Percentiles rank a stretch among this genome's conserved stretches.
These are phyloP conservation scores for Fusarium sp. DNA, from an alignment of 2,329 filamentous ascomycete genomes.

Conservation along the genomic window DNA sequence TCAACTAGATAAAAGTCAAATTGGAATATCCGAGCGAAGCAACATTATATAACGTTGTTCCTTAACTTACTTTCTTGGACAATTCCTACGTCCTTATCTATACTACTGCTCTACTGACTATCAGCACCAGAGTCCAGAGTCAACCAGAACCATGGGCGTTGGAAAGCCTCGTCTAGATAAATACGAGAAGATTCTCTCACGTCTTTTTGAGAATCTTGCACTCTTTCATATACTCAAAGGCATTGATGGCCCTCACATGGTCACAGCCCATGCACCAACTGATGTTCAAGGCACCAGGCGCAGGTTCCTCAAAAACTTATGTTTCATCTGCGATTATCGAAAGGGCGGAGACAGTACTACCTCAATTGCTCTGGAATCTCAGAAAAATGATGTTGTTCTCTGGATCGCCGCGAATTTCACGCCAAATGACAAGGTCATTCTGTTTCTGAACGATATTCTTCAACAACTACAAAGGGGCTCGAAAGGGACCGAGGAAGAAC, in stretches of 20 bases:
- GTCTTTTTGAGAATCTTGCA: conserved; percentile 40
- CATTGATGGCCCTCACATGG: conserved; percentile 23
- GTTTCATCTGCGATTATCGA: conserved; percentile 59
- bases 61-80: too few relatives aligned
- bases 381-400: conserved; percentile 49
- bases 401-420: conserved; percentile 58
- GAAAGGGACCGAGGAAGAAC: not conserved
- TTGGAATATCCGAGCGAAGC: not conserved
- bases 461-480: not conserved
- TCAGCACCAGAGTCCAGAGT: not conserved
- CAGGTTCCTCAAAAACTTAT: conserved; percentile 54
- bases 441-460: conserved; percentile 50
- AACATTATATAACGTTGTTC: not conserved
- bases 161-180: conserved; percentile 31
- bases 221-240: conserved; percentile 29
- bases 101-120: not conserved
- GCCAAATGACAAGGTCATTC: conserved; percentile 27
- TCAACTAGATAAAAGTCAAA: not conserved
- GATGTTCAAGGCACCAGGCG: conserved; percentile 17
- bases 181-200: conserved; percentile 27
- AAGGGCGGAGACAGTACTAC: conserved; percentile 61
- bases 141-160: conserved; percentile 6
- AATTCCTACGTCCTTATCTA: not conserved
- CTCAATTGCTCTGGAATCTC: conserved; percentile 57
- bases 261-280: not conserved